phyloP scores from a whole-genome alignment of 2,329 filamentous ascomycete genomes.

The Diaporthe vexans region DNA sequence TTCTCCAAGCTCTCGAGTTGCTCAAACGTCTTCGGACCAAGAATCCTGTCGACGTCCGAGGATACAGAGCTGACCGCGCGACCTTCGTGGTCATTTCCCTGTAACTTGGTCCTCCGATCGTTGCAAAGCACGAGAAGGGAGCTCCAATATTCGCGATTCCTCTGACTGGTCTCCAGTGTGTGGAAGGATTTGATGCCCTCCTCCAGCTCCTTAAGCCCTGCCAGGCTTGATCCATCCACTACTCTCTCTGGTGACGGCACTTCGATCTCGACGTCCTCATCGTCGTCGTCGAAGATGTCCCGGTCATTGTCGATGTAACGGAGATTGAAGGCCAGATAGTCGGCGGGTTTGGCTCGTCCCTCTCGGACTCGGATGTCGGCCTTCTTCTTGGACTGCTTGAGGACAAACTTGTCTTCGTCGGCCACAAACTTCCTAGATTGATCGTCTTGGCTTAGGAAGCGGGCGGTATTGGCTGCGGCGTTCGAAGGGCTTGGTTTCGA shows the following conservation, averaged over 20 bases:
- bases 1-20: conserved; percentile 89
- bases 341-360: conserved; percentile 90
- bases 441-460: conserved; percentile 79
- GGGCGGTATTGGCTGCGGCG: conserved; percentile 50
- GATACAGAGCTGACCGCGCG: conserved; percentile 86
- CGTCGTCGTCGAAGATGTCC: conserved; percentile 88
- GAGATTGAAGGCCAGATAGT: conserved; percentile 92
- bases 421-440: conserved; percentile 88
- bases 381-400: conserved; percentile 98
- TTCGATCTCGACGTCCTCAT: conserved; percentile 79
- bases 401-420: conserved; percentile 94
- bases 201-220: conserved; percentile 81
- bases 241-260: conserved; percentile 86
- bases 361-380: conserved; percentile 94
- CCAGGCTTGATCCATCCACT: conserved; percentile 78
- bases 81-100: conserved; percentile 72
- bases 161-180: conserved; percentile 81
- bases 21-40: conserved; percentile 86
- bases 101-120: conserved; percentile 78
- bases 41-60: conserved; percentile 87
- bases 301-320: conserved; percentile 88
- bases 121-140: conserved; percentile 88
- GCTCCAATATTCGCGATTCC: conserved; percentile 92
- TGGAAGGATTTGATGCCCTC: conserved; percentile 86
- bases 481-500: conserved; percentile 50